These are phyloP conservation scores for Aspergillus baeticus DNA, from an alignment of 495 filamentous ascomycete species.

Conservation along the genomic window DNA sequence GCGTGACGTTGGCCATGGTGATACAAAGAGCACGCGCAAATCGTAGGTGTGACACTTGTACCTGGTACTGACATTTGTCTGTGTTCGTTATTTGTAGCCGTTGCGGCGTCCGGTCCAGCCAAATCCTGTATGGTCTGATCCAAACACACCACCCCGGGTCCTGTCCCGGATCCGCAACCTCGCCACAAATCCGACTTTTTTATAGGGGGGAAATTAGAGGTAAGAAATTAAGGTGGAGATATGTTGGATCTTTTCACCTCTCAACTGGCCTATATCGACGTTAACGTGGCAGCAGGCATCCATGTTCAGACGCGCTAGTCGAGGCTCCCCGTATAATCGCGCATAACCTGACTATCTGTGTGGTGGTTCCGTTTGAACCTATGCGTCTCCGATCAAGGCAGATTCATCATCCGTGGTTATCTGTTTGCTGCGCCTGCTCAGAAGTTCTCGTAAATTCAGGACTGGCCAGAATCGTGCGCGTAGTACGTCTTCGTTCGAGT, in stretches of 20 bases:
- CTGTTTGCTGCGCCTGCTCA: too few species aligned
- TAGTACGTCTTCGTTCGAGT: too few species aligned
- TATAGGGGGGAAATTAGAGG: background rate
- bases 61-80: background rate
- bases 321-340: too few species aligned
- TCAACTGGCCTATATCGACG: too few species aligned
- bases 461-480: too few species aligned
- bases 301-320: too few species aligned
- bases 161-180: conserved; percentile 5
- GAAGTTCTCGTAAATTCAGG: too few species aligned
- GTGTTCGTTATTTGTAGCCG: background rate
- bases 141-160: conserved; percentile 26
- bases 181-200: conserved; percentile 1
- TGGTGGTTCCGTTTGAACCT: too few species aligned
- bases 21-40: background rate
- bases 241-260: background rate
- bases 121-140: conserved; percentile 22
- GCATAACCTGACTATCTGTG: too few species aligned
- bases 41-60: background rate
- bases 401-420: too few species aligned
- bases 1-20: conserved; percentile 21
- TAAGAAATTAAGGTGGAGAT: background rate
- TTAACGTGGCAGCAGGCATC: too few species aligned
- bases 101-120: background rate
- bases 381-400: too few species aligned